phyloP scores from a whole-genome alignment of 306 rosid species.

The Dryas octopetala region DNA sequence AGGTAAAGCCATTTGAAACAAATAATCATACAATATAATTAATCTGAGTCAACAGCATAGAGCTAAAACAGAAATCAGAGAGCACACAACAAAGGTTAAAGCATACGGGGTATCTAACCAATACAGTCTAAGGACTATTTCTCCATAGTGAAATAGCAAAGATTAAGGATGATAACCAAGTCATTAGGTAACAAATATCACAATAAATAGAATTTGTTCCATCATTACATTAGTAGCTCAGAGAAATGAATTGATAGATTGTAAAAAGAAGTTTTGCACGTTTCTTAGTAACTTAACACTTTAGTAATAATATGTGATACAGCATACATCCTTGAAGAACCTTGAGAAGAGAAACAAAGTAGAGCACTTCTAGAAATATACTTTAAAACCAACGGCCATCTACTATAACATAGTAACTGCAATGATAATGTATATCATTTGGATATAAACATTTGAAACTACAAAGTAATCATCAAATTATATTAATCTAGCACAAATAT shows the following conservation, averaged over 20 bases:
- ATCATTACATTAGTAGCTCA: neutral
- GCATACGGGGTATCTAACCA: neutral
- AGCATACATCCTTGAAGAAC: neutral
- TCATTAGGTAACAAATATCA: constrained; percentile 3
- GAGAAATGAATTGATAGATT: neutral
- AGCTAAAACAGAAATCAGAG: constrained; percentile 1
- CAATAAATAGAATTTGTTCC: neutral
- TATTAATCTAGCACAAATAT: neutral
- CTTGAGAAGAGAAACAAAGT: neutral
- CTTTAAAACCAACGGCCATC: neutral
- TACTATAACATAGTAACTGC: neutral
- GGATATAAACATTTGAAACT: neutral
- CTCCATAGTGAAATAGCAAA: neutral
- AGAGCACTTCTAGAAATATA: neutral
- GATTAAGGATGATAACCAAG: neutral
- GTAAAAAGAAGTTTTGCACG: neutral
- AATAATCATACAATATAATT: constrained; percentile 8
- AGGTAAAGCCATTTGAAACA: constrained; percentile 25
- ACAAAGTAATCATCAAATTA: neutral
- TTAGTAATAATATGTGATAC: too few relatives aligned
- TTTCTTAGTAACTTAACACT: too few relatives aligned
- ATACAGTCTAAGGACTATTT: neutral
- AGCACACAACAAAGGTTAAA: neutral
- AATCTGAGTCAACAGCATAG: constrained; percentile 8
- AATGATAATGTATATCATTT: neutral